These are phyloP conservation scores for Nothopassalora personata DNA, from an alignment of 2,329 filamentous ascomycete species.

Conservation along the genomic window DNA sequence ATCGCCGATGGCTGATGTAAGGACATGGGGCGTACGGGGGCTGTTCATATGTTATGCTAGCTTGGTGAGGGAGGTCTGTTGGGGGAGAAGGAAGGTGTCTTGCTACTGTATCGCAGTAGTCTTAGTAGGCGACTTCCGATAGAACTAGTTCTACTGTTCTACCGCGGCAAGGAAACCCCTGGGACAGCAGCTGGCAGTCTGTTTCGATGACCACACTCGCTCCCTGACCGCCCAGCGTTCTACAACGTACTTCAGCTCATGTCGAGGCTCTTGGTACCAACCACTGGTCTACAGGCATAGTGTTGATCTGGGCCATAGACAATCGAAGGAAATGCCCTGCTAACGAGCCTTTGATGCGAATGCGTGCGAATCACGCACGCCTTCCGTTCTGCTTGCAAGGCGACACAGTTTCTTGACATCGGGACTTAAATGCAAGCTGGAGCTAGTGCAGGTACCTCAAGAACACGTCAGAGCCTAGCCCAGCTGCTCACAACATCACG, in stretches of 20 bases:
- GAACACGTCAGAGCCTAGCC: slow-evolving; percentile 17
- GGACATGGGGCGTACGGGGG: neutral
- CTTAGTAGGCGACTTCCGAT: neutral
- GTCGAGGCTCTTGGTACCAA: neutral
- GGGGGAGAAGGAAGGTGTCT: neutral
- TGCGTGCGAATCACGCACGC: neutral
- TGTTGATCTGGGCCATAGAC: no score
- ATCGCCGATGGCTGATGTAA: neutral
- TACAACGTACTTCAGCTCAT: neutral
- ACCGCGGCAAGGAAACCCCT: neutral
- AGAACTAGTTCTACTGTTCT: neutral
- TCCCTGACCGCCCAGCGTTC: neutral
- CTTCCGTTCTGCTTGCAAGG: no score
- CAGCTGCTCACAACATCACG: slow-evolving; percentile 5
- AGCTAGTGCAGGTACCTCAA: slow-evolving; percentile 19
- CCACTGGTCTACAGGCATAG: no score
- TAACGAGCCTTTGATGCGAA: neutral
- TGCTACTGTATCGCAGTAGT: neutral
- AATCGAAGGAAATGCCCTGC: neutral
- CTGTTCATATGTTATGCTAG: neutral
- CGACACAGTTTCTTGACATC: neutral
- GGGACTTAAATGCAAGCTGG: neutral
- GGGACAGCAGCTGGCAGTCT: neutral
- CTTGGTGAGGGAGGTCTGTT: neutral
- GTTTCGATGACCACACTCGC: neutral